Evolutionary conservation across 2,329 filamentous ascomycete species (phyloP).

Genomic region (Grosmannia clavigera): DNA sequence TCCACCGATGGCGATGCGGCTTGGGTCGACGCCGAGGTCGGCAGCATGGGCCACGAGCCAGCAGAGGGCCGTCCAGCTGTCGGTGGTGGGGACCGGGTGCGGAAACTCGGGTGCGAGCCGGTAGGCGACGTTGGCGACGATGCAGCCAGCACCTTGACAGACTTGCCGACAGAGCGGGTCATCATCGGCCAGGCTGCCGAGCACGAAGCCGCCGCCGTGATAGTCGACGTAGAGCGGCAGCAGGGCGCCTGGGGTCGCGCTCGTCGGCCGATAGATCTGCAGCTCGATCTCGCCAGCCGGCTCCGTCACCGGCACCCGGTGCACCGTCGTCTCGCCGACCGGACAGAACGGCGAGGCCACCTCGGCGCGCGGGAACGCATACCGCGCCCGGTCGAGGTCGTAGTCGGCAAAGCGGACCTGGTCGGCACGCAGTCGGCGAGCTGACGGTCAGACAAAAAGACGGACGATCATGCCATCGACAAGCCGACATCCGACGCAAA

Average conservation of each 20-base stretch:
- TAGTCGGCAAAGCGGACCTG: slow-evolving; percentile 7
- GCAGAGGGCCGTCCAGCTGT: slow-evolving; percentile 19
- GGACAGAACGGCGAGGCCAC: neutral
- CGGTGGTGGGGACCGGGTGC: slow-evolving; percentile 31
- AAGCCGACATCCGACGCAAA: neutral
- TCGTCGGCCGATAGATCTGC: slow-evolving; percentile 4
- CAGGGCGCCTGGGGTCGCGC: neutral
- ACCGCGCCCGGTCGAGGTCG: slow-evolving; percentile 2
- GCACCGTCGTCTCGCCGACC: neutral
- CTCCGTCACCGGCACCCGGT: slow-evolving; percentile 1
- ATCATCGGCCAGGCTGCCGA: slow-evolving; percentile 7
- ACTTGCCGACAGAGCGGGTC: slow-evolving; percentile 2
- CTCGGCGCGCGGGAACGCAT: slow-evolving; percentile 1
- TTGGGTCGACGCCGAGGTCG: slow-evolving; percentile 13
- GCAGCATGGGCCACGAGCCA: slow-evolving; percentile 22
- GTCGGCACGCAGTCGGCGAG: slow-evolving; percentile 7
- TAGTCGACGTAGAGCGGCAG: slow-evolving; percentile 9
- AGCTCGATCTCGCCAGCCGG: slow-evolving; percentile 4
- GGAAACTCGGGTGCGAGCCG: slow-evolving; percentile 35
- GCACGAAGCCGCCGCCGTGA: slow-evolving; percentile 10
- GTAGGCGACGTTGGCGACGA: slow-evolving; percentile 27
- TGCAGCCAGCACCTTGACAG: neutral
- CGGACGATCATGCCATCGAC: neutral
- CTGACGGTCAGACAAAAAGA: neutral
- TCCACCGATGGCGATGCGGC: slow-evolving; percentile 16